Conservation (phyloP, 2,329 filamentous ascomycete genomes). For the Apiospora koreana region DNA sequence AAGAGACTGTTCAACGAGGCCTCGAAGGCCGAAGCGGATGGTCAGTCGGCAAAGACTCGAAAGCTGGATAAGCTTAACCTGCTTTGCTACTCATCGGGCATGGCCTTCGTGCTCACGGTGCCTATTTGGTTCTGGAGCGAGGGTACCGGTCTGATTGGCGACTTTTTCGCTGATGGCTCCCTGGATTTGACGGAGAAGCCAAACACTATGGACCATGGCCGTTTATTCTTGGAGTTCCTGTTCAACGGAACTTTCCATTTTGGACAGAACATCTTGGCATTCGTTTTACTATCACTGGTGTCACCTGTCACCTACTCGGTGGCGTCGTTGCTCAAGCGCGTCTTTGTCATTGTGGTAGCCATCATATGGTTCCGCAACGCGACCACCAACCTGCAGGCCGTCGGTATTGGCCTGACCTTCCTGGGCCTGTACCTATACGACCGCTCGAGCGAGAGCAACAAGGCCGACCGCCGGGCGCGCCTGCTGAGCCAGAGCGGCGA, state of each 20-base stretch:
- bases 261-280: conserved; percentile 92
- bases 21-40: conserved; percentile 78
- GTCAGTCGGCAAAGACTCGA: conserved; percentile 59
- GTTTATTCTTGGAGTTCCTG: conserved; percentile 78
- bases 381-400: conserved; percentile 79
- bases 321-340: conserved; percentile 92
- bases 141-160: conserved; percentile 73
- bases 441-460: conserved; percentile 83
- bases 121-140: conserved; percentile 95
- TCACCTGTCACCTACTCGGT: conserved; percentile 97
- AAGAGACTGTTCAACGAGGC: conserved; percentile 98
- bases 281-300: conserved; percentile 87
- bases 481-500: conserved; percentile 56
- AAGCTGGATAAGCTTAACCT: conserved; percentile 97
- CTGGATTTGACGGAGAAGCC: conserved; percentile 62
- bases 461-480: conserved; percentile 80
- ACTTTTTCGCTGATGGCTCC: conserved; percentile 80
- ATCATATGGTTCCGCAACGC: conserved; percentile 95
- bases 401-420: conserved; percentile 88
- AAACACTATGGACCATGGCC: conserved; percentile 74
- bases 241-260: conserved; percentile 99
- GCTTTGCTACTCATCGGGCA: conserved; percentile 92
- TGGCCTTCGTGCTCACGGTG: conserved; percentile 84
- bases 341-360: conserved; percentile 93
- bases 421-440: conserved; percentile 94